These are phyloP conservation scores for Diutina pseudorugosa DNA, from an alignment of 1,139 yeast genomes.

Conservation along the genomic window DNA sequence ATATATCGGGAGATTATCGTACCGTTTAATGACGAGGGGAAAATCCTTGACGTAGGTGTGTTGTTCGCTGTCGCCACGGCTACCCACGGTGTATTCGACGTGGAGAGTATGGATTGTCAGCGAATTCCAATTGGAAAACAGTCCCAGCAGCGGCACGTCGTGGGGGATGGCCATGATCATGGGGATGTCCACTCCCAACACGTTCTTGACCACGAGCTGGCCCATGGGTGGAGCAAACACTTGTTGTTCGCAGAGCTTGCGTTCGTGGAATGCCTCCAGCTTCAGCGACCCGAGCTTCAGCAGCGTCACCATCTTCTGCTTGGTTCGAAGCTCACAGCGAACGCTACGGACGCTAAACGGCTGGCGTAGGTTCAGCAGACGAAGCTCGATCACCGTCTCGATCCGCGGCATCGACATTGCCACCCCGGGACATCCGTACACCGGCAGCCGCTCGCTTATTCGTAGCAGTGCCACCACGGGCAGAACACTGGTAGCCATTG, in stretches of 20 bases:
- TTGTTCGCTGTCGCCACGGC: conserved; percentile 15
- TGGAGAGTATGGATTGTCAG: conserved; percentile 24
- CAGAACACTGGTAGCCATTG: not conserved
- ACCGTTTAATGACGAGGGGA: conserved; percentile 36
- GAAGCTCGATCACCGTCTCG: conserved; percentile 29
- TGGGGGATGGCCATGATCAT: conserved; percentile 45
- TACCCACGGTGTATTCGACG: conserved; percentile 20
- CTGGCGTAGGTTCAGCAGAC: conserved; percentile 22
- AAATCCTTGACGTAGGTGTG: conserved; percentile 21
- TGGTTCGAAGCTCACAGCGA: conserved; percentile 23
- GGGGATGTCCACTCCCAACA: conserved; percentile 49
- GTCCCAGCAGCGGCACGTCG: conserved; percentile 36
- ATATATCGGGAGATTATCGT: conserved; percentile 42
- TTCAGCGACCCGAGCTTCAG: conserved; percentile 25
- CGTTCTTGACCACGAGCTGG: conserved; percentile 16
- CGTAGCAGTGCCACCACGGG: conserved; percentile 3
- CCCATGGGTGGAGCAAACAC: conserved; percentile 27
- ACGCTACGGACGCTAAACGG: conserved; percentile 29
- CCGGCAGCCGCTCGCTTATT: conserved; percentile 12
- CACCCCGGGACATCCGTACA: conserved; percentile 55
- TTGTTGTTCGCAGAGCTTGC: conserved; percentile 23
- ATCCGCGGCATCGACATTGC: conserved; percentile 43
- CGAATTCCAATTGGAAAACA: conserved; percentile 28
- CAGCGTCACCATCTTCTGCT: conserved; percentile 27
- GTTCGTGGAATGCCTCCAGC: conserved; percentile 25